Base-by-base conservation (phyloP, 306 rosid species). In the Myrica gale region DNA sequence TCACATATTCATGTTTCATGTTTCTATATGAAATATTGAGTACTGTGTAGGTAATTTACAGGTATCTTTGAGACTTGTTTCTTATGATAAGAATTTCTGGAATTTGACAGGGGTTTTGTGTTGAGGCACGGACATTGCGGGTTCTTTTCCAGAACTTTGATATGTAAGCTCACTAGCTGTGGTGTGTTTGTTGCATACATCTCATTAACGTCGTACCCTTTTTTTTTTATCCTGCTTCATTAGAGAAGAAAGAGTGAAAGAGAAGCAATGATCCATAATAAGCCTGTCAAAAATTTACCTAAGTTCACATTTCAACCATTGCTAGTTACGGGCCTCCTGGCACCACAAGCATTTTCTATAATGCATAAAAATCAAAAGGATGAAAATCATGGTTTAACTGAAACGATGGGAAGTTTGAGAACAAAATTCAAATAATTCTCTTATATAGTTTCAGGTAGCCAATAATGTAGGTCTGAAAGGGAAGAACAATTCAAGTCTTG, bases 71-170 rank as follows among this genome's bases (percentile, higher is more conserved):
- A 65, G 69, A 70, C 47, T 21, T 44, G 57, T 54, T 76, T 70
- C 68, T 84, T 50, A 86, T 74, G 45, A 58, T 74, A 43, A 17
- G 61, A 74, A 62, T 62, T 77, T 77, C 69, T 81, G 77, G 71
- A 85, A 71, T 76, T 78, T 80, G 80, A 80, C 83, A 94, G 98
- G 97, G 97, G 19, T 94, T 94, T 82, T 94, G 98, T 79, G 86
- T 94, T 77, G 98, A 94, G 85, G 95, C 96, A 68, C 87, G 98
- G 69, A 92, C 97, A 26, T 72, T 94, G 88, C 89, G 84, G 83
- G 83, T 89, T 83, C 98, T 94, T 82, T 94, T 90, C 82, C 93
- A 82, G 77, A 92, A 90, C 80, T 94, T 94, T 89, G 98, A 94
- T 81, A 88, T 94, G 98, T 94, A 83, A 90, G 97, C 69, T 68